Evolutionary conservation across 1,139 yeast species (phyloP).

Genomic region (Geotrichum fermentans): DNA sequence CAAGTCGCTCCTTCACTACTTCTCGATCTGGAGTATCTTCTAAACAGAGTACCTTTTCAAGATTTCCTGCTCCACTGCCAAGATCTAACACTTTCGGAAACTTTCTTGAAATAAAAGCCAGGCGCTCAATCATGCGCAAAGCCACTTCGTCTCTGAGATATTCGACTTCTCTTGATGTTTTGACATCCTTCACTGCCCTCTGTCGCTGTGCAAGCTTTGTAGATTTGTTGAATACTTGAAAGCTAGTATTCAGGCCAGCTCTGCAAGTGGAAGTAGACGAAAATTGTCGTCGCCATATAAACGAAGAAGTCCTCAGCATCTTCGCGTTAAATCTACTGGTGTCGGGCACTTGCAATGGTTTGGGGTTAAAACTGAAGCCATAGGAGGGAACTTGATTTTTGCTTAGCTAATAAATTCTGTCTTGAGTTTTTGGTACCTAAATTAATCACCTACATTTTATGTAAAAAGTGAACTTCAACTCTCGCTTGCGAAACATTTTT

Average conservation of each 20-base stretch:
- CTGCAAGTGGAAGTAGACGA: neutral
- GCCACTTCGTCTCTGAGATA: conserved; percentile 75
- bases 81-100: conserved; percentile 61
- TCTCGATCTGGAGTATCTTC: conserved; percentile 45
- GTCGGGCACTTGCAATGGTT: too few species aligned
- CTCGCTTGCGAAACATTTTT: too few species aligned
- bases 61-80: conserved; percentile 69
- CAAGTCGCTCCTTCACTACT: conserved; percentile 49
- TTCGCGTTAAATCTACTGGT: too few species aligned
- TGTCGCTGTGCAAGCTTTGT: conserved; percentile 59
- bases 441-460: too few species aligned
- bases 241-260: conserved; percentile 18
- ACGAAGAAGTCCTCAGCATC: neutral
- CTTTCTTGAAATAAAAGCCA: conserved; percentile 66
- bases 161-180: conserved; percentile 57
- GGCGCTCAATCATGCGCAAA: conserved; percentile 62
- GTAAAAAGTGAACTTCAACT: too few species aligned
- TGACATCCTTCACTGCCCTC: conserved; percentile 45
- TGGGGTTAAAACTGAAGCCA: too few species aligned
- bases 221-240: conserved; percentile 61
- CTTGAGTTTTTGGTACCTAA: too few species aligned
- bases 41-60: conserved; percentile 40
- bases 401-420: too few species aligned
- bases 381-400: too few species aligned
- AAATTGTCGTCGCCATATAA: neutral